Evolutionary conservation across 169 alveolate genomes (phyloP), one percentile per base, ranked within the genome.

Genomic region (Hepatocystis sp.): DNA sequence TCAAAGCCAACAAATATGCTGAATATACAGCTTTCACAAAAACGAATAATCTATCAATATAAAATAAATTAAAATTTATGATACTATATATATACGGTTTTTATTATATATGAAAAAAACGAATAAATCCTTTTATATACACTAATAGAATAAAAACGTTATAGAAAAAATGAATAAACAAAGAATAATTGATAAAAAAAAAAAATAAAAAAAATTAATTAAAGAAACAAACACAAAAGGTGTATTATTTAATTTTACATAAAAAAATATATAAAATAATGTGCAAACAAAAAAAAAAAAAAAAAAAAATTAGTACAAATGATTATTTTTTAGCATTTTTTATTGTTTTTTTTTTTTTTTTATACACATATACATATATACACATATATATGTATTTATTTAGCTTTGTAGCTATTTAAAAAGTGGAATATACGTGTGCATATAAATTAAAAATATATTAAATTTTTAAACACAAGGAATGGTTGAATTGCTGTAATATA

Each of bases 211-310:
- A 52, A 17, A 52, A 53, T 25, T 7, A 21, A 23, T 17, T 23
- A 53, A 21, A 15, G 25, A 23, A 53, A 11, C 10, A 23, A 53
- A 53, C 21, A 15, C 21, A 4, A 23, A 52, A 52, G 13, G 10
- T 52, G 1, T 23, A 52, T 39, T 52, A 23, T 17, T 19, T 11
- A n/a, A 52, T 11, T 21, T 52, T 52, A 52, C 23, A 13, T 13
- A 52, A 21, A 52, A 52, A 21, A 8, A 52, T n/a, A 2, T 49
- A 32, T 8, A 21, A 52, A 52, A 7, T 52, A 4, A 30, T 15
- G 21, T 52, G 27, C 15, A 13, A 52, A 52, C 21, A 52, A 52
- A 52, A 52, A 52, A 52, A 52, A 46, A 7, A 46, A 46, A 46
- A 46, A 52, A 52, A 52, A 15, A 15, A 15, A 4, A 8, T 17